Conservation (phyloP, 148 eudicot species). For the Mesembryanthemum crystallinum region DNA sequence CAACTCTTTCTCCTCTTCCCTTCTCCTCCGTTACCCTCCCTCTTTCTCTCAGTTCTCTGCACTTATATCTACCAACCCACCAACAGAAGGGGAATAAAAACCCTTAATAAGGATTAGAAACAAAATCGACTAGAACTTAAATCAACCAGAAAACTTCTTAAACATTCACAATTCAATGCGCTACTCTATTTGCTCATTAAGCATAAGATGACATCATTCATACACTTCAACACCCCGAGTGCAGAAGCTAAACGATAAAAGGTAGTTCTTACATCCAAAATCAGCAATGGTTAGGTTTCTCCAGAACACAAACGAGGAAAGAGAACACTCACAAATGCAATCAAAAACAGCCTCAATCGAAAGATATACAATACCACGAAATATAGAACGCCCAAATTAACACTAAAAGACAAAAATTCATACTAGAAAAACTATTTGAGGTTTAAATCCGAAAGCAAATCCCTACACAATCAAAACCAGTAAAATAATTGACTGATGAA, state of each 20-base stretch:
- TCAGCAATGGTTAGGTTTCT: not conserved
- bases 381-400: not conserved
- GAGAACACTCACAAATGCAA: not conserved
- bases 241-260: not conserved
- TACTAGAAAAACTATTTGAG: not conserved
- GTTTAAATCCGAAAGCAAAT: not conserved
- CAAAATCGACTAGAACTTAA: not conserved
- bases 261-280: not conserved
- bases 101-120: not conserved
- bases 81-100: not conserved
- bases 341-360: not conserved
- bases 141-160: not conserved
- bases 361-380: not conserved
- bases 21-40: not conserved
- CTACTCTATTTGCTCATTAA: not conserved
- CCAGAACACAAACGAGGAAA: not conserved
- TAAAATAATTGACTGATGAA: not conserved
- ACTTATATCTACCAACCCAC: not conserved
- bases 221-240: not conserved
- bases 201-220: not conserved
- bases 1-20: not conserved
- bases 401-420: not conserved
- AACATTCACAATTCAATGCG: not conserved
- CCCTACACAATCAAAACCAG: not conserved
- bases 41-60: not conserved